Conservation (phyloP, 176 grass and related monocot genomes). For the Hyparrhenia diplandra region DNA sequence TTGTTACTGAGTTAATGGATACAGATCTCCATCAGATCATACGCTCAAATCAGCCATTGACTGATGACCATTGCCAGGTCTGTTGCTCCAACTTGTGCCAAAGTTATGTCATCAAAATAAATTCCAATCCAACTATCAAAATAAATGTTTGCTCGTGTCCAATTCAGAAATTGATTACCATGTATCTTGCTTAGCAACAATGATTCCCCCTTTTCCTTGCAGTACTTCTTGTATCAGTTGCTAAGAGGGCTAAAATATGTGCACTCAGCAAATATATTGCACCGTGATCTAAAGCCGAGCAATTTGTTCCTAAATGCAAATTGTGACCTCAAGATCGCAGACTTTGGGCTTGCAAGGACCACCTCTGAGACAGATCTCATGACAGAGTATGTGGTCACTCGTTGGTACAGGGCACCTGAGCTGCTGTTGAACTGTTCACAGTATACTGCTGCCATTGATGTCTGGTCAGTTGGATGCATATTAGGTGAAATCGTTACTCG, state of each 20-base stretch:
- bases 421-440: constrained; percentile 87
- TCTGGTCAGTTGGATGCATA: constrained; percentile 98
- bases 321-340: constrained; percentile 91
- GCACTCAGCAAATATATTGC: constrained; percentile 95
- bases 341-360: constrained; percentile 92
- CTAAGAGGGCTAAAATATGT: constrained; percentile 90
- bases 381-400: constrained; percentile 99
- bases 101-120: background rate
- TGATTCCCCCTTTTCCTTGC: constrained; percentile 37
- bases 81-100: constrained; percentile 18
- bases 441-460: constrained; percentile 91
- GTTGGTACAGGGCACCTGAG: constrained; percentile 95
- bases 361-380: constrained; percentile 92
- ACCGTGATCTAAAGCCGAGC: constrained; percentile 94
- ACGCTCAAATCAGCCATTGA: constrained; percentile 76
- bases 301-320: constrained; percentile 90
- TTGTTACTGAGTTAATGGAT: constrained; percentile 92
- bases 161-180: background rate
- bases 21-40: constrained; percentile 97
- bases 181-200: constrained; percentile 13
- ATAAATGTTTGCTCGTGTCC: background rate
- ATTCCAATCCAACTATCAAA: background rate
- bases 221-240: constrained; percentile 97
- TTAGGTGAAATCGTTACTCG: constrained; percentile 88
- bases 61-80: constrained; percentile 96